phyloP scores from a whole-genome alignment of 2,329 filamentous ascomycete genomes.

The Furcasterigmium furcatum region DNA sequence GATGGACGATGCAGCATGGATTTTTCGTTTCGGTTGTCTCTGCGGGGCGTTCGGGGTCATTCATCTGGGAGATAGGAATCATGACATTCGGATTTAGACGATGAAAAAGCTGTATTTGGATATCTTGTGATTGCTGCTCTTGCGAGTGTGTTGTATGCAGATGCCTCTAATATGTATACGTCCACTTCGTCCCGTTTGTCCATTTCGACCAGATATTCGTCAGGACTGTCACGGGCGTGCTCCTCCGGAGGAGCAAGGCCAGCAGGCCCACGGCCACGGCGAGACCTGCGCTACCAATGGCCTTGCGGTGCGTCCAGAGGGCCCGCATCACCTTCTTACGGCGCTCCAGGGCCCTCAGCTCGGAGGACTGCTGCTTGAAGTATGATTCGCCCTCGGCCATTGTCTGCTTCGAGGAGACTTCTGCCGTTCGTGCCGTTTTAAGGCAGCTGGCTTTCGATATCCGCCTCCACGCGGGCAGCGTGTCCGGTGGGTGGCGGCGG shows the following conservation, averaged over 20 bases:
- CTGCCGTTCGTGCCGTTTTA: slow-evolving; percentile 68
- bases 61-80: too few species aligned
- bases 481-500: slow-evolving; percentile 65
- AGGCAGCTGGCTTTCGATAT: slow-evolving; percentile 78
- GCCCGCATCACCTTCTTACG: slow-evolving; percentile 45
- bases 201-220: slow-evolving; percentile 12
- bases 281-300: slow-evolving; percentile 57
- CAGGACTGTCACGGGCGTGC: slow-evolving; percentile 8
- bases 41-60: neutral
- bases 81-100: too few species aligned
- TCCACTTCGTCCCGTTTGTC: slow-evolving; percentile 9
- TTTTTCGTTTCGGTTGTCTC: neutral
- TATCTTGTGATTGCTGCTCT: neutral
- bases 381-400: slow-evolving; percentile 63
- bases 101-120: too few species aligned
- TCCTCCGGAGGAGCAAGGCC: slow-evolving; percentile 64
- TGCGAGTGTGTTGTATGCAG: neutral
- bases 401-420: slow-evolving; percentile 49
- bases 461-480: slow-evolving; percentile 63
- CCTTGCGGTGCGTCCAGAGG: slow-evolving; percentile 63
- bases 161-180: too few species aligned
- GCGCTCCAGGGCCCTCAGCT: slow-evolving; percentile 66
- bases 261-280: slow-evolving; percentile 65
- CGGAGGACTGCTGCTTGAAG: slow-evolving; percentile 68
- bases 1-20: neutral